phyloP scores from a whole-genome alignment of 1,284 basidiomycete genomes.

The Papiliotrema nemorosa region DNA sequence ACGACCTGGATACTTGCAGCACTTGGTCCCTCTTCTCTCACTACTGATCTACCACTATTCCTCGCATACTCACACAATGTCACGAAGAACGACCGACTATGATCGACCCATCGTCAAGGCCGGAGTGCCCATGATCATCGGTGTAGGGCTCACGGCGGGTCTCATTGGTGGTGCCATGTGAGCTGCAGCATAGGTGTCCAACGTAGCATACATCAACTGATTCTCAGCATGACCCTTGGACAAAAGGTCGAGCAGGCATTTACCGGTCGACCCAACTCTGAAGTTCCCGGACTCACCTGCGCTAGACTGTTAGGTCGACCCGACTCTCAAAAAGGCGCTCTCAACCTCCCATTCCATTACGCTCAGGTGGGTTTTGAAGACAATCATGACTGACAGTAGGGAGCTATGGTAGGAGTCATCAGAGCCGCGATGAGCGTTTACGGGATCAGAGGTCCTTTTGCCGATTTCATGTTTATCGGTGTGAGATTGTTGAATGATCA shows the following conservation, averaged over 20 bases:
- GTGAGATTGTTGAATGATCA: conserved; percentile 15
- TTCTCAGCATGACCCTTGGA: conserved; percentile 14
- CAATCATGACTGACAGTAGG: neutral
- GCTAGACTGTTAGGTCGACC: conserved; percentile 13
- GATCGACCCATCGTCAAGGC: conserved; percentile 4
- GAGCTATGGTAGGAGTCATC: conserved; percentile 10
- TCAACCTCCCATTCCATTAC: conserved; percentile 18
- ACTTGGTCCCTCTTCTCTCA: too few relatives aligned
- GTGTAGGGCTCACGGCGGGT: conserved; percentile 3
- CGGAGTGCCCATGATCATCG: conserved; percentile 1
- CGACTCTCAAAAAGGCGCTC: conserved; percentile 9
- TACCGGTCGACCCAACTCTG: conserved; percentile 16
- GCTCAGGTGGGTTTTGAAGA: conserved; percentile 9
- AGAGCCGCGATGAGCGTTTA: conserved; percentile 10
- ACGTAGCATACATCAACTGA: too few relatives aligned
- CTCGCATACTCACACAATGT: conserved; percentile 1
- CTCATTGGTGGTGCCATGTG: conserved; percentile 8
- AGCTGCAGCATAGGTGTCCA: neutral
- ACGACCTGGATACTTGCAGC: too few relatives aligned
- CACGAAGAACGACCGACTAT: conserved; percentile 8
- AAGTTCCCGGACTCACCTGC: conserved; percentile 16
- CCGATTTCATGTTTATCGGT: conserved; percentile 17
- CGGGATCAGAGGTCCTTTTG: conserved; percentile 15
- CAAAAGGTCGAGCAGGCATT: conserved; percentile 18
- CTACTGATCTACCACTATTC: neutral